Conservation (phyloP, 2,329 filamentous ascomycete species). For the Ustulina deusta region DNA sequence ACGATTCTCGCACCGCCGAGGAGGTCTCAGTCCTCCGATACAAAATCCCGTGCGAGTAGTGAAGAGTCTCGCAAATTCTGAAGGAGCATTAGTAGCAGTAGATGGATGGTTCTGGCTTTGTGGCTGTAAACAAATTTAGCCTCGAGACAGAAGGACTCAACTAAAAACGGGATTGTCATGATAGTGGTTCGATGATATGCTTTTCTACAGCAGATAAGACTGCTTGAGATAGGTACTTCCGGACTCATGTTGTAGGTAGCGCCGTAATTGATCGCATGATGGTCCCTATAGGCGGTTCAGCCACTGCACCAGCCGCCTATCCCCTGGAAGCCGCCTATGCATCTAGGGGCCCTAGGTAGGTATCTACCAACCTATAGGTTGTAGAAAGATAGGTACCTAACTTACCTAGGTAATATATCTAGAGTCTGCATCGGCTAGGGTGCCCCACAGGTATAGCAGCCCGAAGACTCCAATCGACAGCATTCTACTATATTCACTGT, state of each 20-base stretch:
- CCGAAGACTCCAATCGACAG: not conserved
- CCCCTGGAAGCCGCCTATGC: not conserved
- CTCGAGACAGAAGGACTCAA: not conserved
- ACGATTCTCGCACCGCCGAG: slow-evolving; percentile 1
- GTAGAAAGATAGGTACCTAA: no score
- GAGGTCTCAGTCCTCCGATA: slow-evolving; percentile 9
- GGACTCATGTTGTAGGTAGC: not conserved
- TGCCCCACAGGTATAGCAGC: no score
- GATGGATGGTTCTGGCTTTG: no score
- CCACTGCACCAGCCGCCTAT: not conserved
- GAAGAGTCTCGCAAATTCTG: not conserved
- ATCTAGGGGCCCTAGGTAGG: no score
- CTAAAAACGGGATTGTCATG: not conserved
- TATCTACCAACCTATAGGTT: no score
- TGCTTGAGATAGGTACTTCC: not conserved
- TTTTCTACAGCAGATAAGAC: not conserved
- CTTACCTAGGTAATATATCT: not conserved
- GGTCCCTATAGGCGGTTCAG: not conserved
- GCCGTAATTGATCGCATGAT: slow-evolving; percentile 24
- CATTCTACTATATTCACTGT: no score
- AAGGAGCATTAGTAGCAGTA: not conserved
- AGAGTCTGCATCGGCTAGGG: not conserved
- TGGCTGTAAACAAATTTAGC: not conserved
- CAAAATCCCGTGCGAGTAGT: not conserved
- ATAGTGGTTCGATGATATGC: slow-evolving; percentile 1